Conservation (phyloP, 495 filamentous ascomycete species). For the Penicillium longicatenatum region DNA sequence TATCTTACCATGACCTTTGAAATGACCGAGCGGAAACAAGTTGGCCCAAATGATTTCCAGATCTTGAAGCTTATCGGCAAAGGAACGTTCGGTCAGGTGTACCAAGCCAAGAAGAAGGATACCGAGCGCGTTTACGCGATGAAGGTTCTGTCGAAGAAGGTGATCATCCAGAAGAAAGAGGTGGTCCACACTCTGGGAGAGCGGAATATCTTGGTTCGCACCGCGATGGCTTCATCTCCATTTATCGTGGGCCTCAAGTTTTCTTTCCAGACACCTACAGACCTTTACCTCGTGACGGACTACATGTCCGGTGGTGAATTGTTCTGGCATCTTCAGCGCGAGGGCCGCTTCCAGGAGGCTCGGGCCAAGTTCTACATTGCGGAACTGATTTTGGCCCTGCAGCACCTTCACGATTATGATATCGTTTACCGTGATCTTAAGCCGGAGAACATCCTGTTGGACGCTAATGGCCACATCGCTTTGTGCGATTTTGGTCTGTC, state of each 20-base stretch:
- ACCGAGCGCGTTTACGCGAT: slow-evolving; percentile 96
- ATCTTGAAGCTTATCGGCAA: slow-evolving; percentile 96
- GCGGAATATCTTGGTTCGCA: slow-evolving; percentile 94
- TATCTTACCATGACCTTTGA: slow-evolving; percentile 84
- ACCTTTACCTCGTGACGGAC: slow-evolving; percentile 97
- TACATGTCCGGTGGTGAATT: slow-evolving; percentile 99
- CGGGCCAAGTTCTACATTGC: slow-evolving; percentile 99
- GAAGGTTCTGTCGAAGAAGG: slow-evolving; percentile 99
- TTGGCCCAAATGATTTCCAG: slow-evolving; percentile 95
- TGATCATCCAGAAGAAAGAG: slow-evolving; percentile 99
- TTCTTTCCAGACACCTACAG: slow-evolving; percentile 96
- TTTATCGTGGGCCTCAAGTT: slow-evolving; percentile 99
- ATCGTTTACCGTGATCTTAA: slow-evolving; percentile 96
- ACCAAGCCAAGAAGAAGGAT: slow-evolving; percentile 98
- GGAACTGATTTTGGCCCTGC: slow-evolving; percentile 91
- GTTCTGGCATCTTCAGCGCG: slow-evolving; percentile 98
- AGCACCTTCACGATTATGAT: slow-evolving; percentile 93
- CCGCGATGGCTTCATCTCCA: slow-evolving; percentile 91
- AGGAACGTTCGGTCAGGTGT: slow-evolving; percentile 99
- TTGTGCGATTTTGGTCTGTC: slow-evolving; percentile 91
- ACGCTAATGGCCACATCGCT: slow-evolving; percentile 83
- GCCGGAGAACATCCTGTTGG: slow-evolving; percentile 81
- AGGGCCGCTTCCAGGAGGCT: slow-evolving; percentile 91
- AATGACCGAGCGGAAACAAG: slow-evolving; percentile 87
- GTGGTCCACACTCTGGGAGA: slow-evolving; percentile 96